Percentiles rank a stretch among this genome's conserved stretches.
Evolutionary conservation across 441 rosid genomes (phyloP).

Genomic region (Erysimum cheiri): DNA sequence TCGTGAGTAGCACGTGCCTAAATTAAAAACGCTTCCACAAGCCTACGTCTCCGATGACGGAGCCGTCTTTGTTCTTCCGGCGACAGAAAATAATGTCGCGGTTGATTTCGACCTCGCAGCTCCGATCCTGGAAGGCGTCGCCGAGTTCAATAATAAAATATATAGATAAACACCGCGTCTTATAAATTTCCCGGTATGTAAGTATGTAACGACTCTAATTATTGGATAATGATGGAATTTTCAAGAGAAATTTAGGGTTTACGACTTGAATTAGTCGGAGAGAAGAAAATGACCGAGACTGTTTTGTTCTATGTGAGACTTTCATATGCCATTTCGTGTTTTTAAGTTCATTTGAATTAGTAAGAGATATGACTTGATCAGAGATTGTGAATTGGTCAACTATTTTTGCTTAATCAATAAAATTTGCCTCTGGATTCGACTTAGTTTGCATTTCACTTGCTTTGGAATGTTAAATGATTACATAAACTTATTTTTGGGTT

Average conservation of each 20-base stretch:
- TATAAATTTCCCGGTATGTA: too few species aligned
- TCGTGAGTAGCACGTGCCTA: neutral
- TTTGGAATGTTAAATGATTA: neutral
- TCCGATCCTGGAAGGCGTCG: neutral
- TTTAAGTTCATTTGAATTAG: neutral
- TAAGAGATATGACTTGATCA: neutral
- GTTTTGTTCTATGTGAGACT: neutral
- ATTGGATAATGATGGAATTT: neutral
- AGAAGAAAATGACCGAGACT: neutral
- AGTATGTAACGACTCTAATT: too few species aligned
- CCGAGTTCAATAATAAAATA: neutral
- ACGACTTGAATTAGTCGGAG: neutral
- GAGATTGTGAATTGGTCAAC: neutral
- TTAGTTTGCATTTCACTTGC: neutral
- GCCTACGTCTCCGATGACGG: neutral
- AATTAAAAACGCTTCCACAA: too few species aligned
- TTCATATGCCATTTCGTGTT: neutral
- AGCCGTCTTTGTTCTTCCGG: neutral
- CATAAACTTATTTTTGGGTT: neutral
- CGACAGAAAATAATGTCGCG: neutral
- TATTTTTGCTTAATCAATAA: too few species aligned
- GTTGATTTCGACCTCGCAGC: neutral
- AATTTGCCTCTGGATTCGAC: neutral
- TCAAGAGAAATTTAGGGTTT: neutral
- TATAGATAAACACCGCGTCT: neutral